Evolutionary conservation across 495 filamentous ascomycete genomes (phyloP).

Genomic region (Tuber umbilicatum): DNA sequence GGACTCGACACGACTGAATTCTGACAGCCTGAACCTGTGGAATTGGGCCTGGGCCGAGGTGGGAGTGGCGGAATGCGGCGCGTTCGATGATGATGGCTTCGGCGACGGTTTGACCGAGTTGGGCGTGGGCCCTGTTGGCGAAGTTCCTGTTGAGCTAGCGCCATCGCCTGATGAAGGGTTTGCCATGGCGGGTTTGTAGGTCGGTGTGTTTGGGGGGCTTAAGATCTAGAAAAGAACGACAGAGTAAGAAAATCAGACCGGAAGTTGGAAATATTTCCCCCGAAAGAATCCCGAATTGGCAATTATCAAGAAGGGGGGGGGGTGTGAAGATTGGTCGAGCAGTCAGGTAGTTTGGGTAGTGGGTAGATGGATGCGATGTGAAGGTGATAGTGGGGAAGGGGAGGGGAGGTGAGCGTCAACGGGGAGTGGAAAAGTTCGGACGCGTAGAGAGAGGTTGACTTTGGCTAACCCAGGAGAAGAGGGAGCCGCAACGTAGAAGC

Average conservation of each 20-base stretch:
- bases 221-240: constrained; percentile 4
- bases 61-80: constrained; percentile 15
- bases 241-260: constrained; percentile 5
- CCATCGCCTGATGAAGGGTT: constrained; percentile 24
- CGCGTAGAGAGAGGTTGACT: background rate
- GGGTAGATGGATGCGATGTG: constrained; percentile 13
- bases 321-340: constrained; percentile 9
- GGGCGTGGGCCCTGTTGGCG: constrained; percentile 13
- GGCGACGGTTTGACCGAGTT: constrained; percentile 16
- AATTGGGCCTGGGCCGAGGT: constrained; percentile 32
- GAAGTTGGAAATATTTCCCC: constrained; percentile 6
- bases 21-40: constrained; percentile 36
- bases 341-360: constrained; percentile 2
- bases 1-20: constrained; percentile 36
- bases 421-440: background rate
- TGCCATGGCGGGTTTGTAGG: constrained; percentile 18
- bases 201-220: constrained; percentile 10
- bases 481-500: background rate
- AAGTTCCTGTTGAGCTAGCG: constrained; percentile 19
- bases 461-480: constrained; percentile 4
- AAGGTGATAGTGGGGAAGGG: constrained; percentile 2
- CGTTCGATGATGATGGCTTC: constrained; percentile 7
- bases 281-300: background rate
- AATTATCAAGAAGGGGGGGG: background rate
- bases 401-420: constrained; percentile 1